Percentiles rank a stretch among this genome's conserved stretches.
Evolutionary conservation across 78 protist genomes (phyloP).

Genomic region (Dictyostelium brefeldianum): DNA sequence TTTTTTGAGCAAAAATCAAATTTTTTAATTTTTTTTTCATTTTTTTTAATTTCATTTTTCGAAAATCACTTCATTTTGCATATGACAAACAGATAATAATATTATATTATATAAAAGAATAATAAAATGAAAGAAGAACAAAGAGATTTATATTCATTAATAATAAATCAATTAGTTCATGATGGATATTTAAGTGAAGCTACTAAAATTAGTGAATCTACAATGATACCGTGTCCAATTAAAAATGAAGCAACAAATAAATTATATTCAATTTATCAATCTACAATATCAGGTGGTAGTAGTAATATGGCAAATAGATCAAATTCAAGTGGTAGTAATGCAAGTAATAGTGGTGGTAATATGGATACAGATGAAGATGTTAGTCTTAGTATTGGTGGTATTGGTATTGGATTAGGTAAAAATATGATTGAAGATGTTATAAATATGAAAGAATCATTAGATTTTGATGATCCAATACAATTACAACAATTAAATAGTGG

Average conservation of each 20-base stretch:
- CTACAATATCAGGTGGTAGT: background rate
- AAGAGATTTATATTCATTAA: conserved; percentile 76
- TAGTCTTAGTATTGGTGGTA: background rate
- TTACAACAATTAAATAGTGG: background rate
- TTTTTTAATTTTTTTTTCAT: no score
- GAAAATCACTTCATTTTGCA: no score
- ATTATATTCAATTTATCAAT: conserved; percentile 41
- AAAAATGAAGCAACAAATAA: conserved; percentile 41
- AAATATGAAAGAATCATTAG: background rate
- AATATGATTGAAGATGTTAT: conserved; percentile 28
- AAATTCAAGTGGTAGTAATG: background rate
- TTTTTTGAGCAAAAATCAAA: no score
- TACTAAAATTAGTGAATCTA: conserved; percentile 70
- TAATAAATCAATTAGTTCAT: conserved; percentile 75
- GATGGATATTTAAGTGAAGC: conserved; percentile 83
- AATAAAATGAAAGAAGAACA: conserved; percentile 73
- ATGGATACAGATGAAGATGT: conserved; percentile 43
- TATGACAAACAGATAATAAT: no score
- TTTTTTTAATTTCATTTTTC: no score
- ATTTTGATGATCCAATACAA: background rate
- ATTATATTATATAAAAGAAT: no score
- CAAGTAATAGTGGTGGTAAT: background rate
- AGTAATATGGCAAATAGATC: background rate
- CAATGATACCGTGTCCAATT: conserved; percentile 73
- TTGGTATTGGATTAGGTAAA: conserved; percentile 5